Percentiles rank a stretch among this genome's conserved stretches.
Conservation (phyloP, 2,329 filamentous ascomycete species). For the Ceratocystis lukuohia region DNA sequence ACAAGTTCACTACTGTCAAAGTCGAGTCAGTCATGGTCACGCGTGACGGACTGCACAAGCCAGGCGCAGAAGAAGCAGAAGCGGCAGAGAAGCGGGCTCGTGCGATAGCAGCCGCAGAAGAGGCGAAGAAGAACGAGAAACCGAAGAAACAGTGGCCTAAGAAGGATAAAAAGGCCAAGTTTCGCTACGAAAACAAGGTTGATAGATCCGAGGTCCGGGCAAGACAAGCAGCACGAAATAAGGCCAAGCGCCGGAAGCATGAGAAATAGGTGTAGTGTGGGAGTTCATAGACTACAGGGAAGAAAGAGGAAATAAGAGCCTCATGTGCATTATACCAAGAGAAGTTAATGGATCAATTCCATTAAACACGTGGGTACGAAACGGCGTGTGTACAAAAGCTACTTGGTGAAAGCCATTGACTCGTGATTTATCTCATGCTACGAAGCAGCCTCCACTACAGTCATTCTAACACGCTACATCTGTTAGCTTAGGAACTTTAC, state of each 20-base stretch:
- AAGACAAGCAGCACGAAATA: conserved; percentile 57
- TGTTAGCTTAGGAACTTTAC: no score
- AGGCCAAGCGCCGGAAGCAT: conserved; percentile 23
- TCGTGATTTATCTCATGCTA: no score
- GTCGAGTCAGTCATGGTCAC: conserved; percentile 78
- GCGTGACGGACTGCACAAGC: conserved; percentile 54
- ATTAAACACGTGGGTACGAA: not conserved
- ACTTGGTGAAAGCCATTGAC: not conserved
- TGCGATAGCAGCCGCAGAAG: conserved; percentile 25
- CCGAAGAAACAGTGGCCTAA: conserved; percentile 34
- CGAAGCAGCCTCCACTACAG: no score
- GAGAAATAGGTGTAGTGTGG: conserved; percentile 3
- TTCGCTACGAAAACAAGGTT: conserved; percentile 79
- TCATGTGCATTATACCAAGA: not conserved
- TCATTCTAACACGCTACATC: no score
- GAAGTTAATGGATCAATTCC: not conserved
- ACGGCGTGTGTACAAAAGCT: not conserved
- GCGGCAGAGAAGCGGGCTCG: conserved; percentile 29
- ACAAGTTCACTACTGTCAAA: conserved; percentile 88
- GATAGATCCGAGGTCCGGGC: conserved; percentile 63
- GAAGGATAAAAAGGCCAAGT: conserved; percentile 70
- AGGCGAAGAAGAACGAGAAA: conserved; percentile 27
- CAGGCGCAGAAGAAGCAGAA: conserved; percentile 28
- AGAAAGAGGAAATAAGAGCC: not conserved
- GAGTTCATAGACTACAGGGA: not conserved